Evolutionary conservation across 495 filamentous ascomycete species (phyloP).

Genomic region (Patellaria atrata): DNA sequence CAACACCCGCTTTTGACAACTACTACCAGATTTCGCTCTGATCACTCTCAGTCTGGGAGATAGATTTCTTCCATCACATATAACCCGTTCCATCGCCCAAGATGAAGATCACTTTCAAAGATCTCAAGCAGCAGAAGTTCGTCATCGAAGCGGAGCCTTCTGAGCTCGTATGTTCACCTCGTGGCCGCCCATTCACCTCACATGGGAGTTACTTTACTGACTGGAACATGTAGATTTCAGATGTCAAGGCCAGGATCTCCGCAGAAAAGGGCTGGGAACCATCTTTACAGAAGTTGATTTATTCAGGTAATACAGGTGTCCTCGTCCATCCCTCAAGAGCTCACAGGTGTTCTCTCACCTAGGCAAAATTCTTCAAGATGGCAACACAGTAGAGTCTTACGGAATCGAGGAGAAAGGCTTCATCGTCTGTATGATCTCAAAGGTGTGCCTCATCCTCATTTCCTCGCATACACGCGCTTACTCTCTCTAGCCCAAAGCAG

Average conservation of each 20-base stretch:
- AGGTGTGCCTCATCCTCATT: slow-evolving; percentile 42
- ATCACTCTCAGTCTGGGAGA: too few relatives aligned
- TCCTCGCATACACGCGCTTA: slow-evolving; percentile 6
- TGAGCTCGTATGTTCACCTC: slow-evolving; percentile 56
- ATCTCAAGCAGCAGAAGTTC: slow-evolving; percentile 97
- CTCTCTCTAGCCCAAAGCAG: slow-evolving; percentile 44
- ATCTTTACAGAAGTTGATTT: slow-evolving; percentile 83
- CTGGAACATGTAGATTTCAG: slow-evolving; percentile 45
- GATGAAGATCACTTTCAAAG: slow-evolving; percentile 87
- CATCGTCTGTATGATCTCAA: slow-evolving; percentile 90
- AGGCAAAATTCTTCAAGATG: slow-evolving; percentile 98
- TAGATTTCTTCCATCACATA: too few relatives aligned
- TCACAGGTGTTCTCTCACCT: slow-evolving; percentile 10
- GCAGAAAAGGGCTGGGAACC: slow-evolving; percentile 85
- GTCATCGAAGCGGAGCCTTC: slow-evolving; percentile 83
- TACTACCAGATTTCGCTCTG: too few relatives aligned
- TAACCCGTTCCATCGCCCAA: too few relatives aligned
- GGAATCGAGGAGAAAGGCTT: slow-evolving; percentile 99
- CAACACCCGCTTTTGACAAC: too few relatives aligned
- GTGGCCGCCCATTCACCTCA: slow-evolving; percentile 1
- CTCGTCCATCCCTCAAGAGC: slow-evolving; percentile 4
- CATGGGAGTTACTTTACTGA: neutral
- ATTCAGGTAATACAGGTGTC: slow-evolving; percentile 52
- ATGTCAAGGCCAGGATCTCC: slow-evolving; percentile 80
- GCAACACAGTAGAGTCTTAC: slow-evolving; percentile 85